phyloP scores from a whole-genome alignment of 495 filamentous ascomycete genomes.

The Pyrenula aspistea region DNA sequence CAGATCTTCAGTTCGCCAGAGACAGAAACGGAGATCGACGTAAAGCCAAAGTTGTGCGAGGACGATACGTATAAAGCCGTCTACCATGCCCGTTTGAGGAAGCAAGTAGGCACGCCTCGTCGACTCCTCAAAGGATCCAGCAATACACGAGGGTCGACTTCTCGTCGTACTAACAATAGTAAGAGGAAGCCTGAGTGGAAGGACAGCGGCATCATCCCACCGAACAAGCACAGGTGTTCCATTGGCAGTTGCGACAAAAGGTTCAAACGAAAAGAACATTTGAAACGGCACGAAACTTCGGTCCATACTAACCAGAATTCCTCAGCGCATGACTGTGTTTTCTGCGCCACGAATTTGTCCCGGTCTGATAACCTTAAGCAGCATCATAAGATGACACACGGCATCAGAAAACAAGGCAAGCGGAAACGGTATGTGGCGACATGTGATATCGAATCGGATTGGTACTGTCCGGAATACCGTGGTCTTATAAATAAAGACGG shows the following conservation, averaged over 20 bases:
- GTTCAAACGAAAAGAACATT: slow-evolving; percentile 52
- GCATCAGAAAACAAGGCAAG: slow-evolving; percentile 28
- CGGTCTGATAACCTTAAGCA: slow-evolving; percentile 37
- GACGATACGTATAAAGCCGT: no score
- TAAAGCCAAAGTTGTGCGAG: neutral
- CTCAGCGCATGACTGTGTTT: slow-evolving; percentile 31
- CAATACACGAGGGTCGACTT: neutral
- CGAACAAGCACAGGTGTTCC: neutral
- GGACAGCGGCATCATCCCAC: neutral
- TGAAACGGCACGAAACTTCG: slow-evolving; percentile 51
- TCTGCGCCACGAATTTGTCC: slow-evolving; percentile 21
- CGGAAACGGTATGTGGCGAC: slow-evolving; percentile 36
- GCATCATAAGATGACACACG: slow-evolving; percentile 35
- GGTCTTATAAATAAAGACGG: slow-evolving; percentile 31
- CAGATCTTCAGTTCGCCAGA: neutral
- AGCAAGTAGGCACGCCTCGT: no score
- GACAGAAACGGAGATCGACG: neutral
- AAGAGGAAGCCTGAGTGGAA: neutral
- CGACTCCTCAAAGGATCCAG: no score
- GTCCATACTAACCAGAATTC: slow-evolving; percentile 39
- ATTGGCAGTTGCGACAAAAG: neutral
- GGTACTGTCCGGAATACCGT: slow-evolving; percentile 33
- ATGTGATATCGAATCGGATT: slow-evolving; percentile 30
- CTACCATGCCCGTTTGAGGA: no score
- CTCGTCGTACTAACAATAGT: neutral